Conservation (phyloP, 768 basidiomycete genomes). For the Hydnomerulius pinastri region DNA sequence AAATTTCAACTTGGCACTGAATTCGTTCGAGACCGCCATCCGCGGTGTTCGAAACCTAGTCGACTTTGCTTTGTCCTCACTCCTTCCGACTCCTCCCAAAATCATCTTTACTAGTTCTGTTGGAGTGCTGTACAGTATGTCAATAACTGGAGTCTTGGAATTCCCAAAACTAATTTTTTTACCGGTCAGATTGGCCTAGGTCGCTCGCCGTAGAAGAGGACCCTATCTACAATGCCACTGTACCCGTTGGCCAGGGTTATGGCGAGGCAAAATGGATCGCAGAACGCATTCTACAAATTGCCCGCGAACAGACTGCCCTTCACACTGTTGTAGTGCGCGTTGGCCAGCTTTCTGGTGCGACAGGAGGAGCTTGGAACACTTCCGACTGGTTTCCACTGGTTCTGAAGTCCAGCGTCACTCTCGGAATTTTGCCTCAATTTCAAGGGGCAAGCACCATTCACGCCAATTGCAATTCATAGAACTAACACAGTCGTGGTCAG, state of each 20-base stretch:
- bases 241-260: constrained; percentile 38
- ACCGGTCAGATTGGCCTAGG: not conserved
- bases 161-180: not conserved
- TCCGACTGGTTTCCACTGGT: constrained; percentile 47
- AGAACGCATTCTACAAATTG: constrained; percentile 38
- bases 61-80: constrained; percentile 32
- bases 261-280: constrained; percentile 45
- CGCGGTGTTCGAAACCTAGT: constrained; percentile 33
- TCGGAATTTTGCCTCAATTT: constrained; percentile 35
- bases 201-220: constrained; percentile 11
- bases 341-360: constrained; percentile 44
- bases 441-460: constrained; percentile 26
- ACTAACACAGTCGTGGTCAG: constrained; percentile 7
- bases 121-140: constrained; percentile 25
- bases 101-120: constrained; percentile 38
- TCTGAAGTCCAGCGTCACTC: constrained; percentile 29
- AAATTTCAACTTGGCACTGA: constrained; percentile 38
- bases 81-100: constrained; percentile 15
- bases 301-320: constrained; percentile 30
- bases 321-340: constrained; percentile 39
- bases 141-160: not conserved
- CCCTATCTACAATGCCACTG: constrained; percentile 21
- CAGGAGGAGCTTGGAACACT: constrained; percentile 44
- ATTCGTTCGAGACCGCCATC: constrained; percentile 31
- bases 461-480: not conserved